Evolutionary conservation across 2,329 filamentous ascomycete species (phyloP), one percentile per base, ranked within the genome.

Genomic region (Penicillium palitans): DNA sequence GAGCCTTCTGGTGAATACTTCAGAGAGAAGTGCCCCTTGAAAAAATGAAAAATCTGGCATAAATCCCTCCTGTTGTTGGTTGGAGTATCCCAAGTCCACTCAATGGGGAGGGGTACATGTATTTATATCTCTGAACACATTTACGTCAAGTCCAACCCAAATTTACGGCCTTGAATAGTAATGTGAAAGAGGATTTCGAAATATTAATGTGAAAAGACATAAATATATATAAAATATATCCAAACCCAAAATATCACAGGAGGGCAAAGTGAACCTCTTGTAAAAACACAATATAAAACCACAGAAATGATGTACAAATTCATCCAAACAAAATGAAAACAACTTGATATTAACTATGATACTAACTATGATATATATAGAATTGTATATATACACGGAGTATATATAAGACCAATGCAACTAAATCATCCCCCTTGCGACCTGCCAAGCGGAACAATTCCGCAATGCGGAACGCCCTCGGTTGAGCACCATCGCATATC

Each of bases 381-480:
- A 6, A 6, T 6, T 31, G 5, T 31, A 31, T 31, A 31, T 5
- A 5, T 31, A 31, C 4, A 12, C 29, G 4, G 29, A 12, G 29
- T 31, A 31, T 31, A 12, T 29, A 31, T 31, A 31, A 31, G 15
- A 37, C 35, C 35, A n/a, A 37, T 37, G 35, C 15, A 37, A 37
- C 15, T 37, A 37, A 17, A 9, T n/a, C 35, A 39, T 39, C 9
- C 8, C 35, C 17, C 17, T 12, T 5, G 5, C 35, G 8, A 10
- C 8, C 15, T 4, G 40, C 24, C 8, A n/a, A 12, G 53, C 61
- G 62, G 62, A 40, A 29, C 0, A 35, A 42, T 61, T 60, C 62
- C 62, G 52, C 13, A 21, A 52, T 54, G 55, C 61, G 59, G 59
- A 61, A 61, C 12, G 1, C 1, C 37, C 29, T 53, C 52, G 56